Conservation (phyloP, 2,329 filamentous ascomycete species). For the Phymatotrichopsis omnivora region DNA sequence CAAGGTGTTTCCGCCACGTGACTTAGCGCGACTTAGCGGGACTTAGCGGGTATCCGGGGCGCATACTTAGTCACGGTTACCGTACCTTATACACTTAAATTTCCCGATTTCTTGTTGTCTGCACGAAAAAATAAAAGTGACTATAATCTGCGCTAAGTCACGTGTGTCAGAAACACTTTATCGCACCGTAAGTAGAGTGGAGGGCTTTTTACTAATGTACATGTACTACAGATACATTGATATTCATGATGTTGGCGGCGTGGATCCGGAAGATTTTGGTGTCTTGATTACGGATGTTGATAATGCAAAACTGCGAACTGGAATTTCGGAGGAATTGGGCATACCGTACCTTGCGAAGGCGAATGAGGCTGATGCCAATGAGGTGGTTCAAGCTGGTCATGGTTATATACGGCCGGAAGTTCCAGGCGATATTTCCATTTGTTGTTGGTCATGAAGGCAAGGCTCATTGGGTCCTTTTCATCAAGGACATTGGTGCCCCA, state of each 20-base stretch:
- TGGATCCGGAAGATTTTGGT: conserved; percentile 13
- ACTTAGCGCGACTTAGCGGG: too few species aligned
- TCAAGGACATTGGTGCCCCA: conserved; percentile 2
- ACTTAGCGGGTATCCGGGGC: too few species aligned
- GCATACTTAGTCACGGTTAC: too few species aligned
- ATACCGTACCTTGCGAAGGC: conserved; percentile 7
- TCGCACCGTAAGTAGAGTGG: too few species aligned
- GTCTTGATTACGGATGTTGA: conserved; percentile 5
- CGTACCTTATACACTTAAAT: too few species aligned
- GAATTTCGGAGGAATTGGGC: conserved; percentile 9
- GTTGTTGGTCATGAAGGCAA: not conserved
- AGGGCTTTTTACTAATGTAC: too few species aligned
- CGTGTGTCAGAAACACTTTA: too few species aligned
- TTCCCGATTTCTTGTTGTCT: too few species aligned
- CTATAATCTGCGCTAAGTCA: too few species aligned
- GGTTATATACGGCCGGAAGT: conserved; percentile 3
- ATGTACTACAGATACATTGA: too few species aligned
- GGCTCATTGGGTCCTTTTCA: conserved; percentile 1
- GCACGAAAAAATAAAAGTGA: too few species aligned
- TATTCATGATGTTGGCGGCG: conserved; percentile 14
- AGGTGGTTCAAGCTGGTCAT: conserved; percentile 2
- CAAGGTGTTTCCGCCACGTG: too few species aligned
- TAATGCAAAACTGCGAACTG: not conserved
- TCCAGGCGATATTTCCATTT: conserved; percentile 6
- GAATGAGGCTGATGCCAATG: conserved; percentile 5